Conservation (phyloP, 257 asterid species). For the Nicotiana noctiflora region DNA sequence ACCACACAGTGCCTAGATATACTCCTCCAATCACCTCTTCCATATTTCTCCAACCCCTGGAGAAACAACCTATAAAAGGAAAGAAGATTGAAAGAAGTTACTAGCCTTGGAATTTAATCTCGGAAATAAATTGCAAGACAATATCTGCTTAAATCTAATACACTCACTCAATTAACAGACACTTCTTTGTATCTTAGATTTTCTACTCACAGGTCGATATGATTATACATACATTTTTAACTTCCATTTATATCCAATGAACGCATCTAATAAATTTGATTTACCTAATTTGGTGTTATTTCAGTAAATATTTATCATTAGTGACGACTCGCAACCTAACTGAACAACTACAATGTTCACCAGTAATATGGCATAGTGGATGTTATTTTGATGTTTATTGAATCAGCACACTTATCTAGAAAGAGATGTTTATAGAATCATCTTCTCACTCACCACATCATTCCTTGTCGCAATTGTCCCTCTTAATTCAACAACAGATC, state of each 20-base stretch:
- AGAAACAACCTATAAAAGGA: not conserved
- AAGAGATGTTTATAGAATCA: not conserved
- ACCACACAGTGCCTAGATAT: conserved; percentile 8
- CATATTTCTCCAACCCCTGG: not conserved
- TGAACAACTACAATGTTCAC: not conserved
- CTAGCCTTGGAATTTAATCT: not conserved
- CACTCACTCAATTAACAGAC: not conserved
- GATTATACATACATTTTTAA: not conserved
- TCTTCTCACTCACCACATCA: not conserved
- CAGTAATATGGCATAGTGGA: not conserved
- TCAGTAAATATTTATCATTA: not conserved
- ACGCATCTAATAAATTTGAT: not conserved
- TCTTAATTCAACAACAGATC: not conserved
- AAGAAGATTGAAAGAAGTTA: not conserved
- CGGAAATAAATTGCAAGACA: not conserved
- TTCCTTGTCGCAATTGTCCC: not conserved
- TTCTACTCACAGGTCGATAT: not conserved
- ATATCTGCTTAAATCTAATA: not conserved
- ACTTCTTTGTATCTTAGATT: not conserved
- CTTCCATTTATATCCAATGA: not conserved
- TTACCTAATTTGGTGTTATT: not conserved
- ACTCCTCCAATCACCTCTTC: conserved; percentile 4
- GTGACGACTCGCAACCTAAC: not conserved
- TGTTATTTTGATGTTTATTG: not conserved
- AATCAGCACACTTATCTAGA: not conserved